Evolutionary conservation across 2,329 filamentous ascomycete genomes (phyloP).

Genomic region (Pseudopithomyces maydicus): DNA sequence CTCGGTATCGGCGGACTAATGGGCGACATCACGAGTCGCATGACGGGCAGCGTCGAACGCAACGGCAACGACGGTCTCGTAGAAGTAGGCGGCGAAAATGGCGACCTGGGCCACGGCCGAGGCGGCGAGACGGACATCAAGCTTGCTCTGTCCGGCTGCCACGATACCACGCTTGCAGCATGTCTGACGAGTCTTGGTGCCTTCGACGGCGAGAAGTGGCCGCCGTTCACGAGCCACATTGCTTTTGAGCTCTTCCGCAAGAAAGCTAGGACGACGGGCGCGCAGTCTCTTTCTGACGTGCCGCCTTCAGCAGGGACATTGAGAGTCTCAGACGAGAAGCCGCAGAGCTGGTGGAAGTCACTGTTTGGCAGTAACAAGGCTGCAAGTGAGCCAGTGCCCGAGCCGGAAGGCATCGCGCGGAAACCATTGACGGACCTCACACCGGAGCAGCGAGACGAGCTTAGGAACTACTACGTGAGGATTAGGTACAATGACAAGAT

Average conservation of each 20-base stretch:
- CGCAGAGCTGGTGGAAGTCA: slow-evolving; percentile 43
- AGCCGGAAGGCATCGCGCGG: slow-evolving; percentile 60
- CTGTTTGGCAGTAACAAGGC: slow-evolving; percentile 38
- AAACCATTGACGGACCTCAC: slow-evolving; percentile 63
- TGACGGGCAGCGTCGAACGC: slow-evolving; percentile 46
- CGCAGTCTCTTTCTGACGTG: not conserved
- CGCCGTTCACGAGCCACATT: slow-evolving; percentile 90
- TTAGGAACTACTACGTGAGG: slow-evolving; percentile 84
- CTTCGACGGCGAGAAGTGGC: slow-evolving; percentile 77
- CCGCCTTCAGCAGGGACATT: slow-evolving; percentile 4
- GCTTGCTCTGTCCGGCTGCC: slow-evolving; percentile 82
- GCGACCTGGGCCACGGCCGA: slow-evolving; percentile 45
- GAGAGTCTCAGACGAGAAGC: slow-evolving; percentile 12
- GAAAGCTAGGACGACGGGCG: slow-evolving; percentile 24
- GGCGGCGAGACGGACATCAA: slow-evolving; percentile 63
- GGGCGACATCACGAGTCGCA: slow-evolving; percentile 73
- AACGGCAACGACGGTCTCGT: slow-evolving; percentile 47
- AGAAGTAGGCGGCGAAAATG: slow-evolving; percentile 43
- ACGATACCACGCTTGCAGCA: slow-evolving; percentile 89
- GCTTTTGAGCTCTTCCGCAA: slow-evolving; percentile 87
- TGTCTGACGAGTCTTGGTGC: slow-evolving; percentile 79
- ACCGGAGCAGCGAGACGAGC: slow-evolving; percentile 60
- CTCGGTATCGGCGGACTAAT: slow-evolving; percentile 85
- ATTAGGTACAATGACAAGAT: slow-evolving; percentile 88
- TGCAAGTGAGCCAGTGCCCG: slow-evolving; percentile 4